Evolutionary conservation across 148 eudicot species (phyloP), one percentile per base, ranked within the genome.

Genomic region (Chenopodium suecicum): DNA sequence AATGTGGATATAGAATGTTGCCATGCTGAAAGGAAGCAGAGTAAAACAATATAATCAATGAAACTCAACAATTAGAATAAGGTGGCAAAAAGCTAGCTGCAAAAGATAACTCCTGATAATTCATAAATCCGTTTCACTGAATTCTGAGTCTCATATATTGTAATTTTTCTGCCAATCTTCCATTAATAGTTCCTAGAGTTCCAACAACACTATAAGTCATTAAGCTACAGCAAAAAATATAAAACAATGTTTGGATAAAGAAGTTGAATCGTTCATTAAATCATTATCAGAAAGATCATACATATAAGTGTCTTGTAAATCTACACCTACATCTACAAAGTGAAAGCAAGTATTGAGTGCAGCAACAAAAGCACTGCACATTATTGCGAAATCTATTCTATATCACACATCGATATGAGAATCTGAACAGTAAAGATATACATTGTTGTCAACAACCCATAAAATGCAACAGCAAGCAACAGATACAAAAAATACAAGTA

Each of bases 351-450:
- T 80, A 84, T 81, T 64, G n/a, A 37, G 78, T 80, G 78, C 74
- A 80, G 81, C 78, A 72, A 78, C 48, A 13, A 82, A 71, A 65
- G 58, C 73, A 64, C 78, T 76, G 48, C 83, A 77, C 81, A 78
- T 81, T 82, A 79, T 82, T 83, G 64, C 68, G 77, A n/a, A 78
- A 77, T 58, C 83, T 71, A 47, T 84, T 41, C 85, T 75, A 86
- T 68, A 63, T 46, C 76, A 86, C 82, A 77, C 76, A 17, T 58
- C 77, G 68, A 70, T 73, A 75, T 80, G 69, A 80, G 72, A 75
- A 73, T 78, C 81, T 63, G 75, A 85, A 84, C 84, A 79, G 81
- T 70, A 76, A 84, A 89, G 78, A 74, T 89, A 84, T 86, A 88
- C 78, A 79, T 66, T 81, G 83, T 50, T 66, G 74, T 75, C 83